Base-by-base conservation (phyloP, 495 filamentous ascomycete genomes). In the Jackrogersella minutella region DNA sequence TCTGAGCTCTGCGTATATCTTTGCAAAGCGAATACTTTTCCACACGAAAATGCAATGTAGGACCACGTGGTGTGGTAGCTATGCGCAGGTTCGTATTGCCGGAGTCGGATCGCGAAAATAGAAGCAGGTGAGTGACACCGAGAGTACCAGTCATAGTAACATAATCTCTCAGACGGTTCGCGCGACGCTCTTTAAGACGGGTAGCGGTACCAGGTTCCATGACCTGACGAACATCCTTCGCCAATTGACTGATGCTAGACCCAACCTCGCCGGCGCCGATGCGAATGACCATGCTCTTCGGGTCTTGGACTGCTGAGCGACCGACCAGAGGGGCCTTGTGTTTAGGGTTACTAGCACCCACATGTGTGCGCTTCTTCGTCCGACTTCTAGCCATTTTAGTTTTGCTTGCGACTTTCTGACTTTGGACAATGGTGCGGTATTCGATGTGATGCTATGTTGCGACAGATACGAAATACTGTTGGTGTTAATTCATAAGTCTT, bases 231-330 rank as follows among this genome's bases (percentile, higher is more conserved):
- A 97, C 91, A 81, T 99, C 95, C 66, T 90, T 89, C 3, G 94
- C 95, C 58, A 99, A 80, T 76, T 97, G 93, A 72, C 87, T 94
- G 60, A 99, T 84, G 78, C 91, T 96, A 54, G 91, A 87, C 60
- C 95, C 95, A 30, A 98, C 92, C 73, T 97, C 92, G 66, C 92
- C 90, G 73, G 92, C 95, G 69, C 96, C 95, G 54, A 97, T 93
- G 68, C 95, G 89, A 77, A 99, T 96, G 53, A 99, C 95, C 96
- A 99, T 98, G 70, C 90, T 93, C 82, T 97, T 97, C 13, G 95
- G 95, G 51, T 86, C 84, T 58, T 86, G 86, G 14, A 83, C 79
- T 40, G 83, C 76, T 37, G 66, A 69, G 16, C 70, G 72, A 5
- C 66, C 67, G 1, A 54, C 24, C 31, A 64, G 65, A 47, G 71